These are phyloP conservation scores for Diversispora eburnea DNA, from an alignment of 192 early-diverging fungal species.

Conservation along the genomic window DNA sequence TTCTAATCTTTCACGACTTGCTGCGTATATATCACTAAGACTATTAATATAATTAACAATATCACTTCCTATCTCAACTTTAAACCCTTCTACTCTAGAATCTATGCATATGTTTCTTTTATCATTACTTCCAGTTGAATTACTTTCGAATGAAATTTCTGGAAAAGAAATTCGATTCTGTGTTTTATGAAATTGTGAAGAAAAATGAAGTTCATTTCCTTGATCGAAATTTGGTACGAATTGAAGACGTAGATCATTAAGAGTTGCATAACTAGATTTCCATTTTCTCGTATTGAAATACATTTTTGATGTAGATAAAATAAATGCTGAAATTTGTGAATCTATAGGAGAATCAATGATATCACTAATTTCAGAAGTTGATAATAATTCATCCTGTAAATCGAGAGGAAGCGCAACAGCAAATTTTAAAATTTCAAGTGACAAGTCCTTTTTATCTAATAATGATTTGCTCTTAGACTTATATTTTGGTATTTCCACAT, in stretches of 20 bases:
- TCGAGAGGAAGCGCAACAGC: constrained; percentile 62
- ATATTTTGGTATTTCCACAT: constrained; percentile 50
- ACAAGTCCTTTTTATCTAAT: constrained; percentile 50
- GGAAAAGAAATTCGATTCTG: constrained; percentile 55
- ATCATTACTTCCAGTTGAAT: constrained; percentile 35
- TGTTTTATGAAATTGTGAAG: constrained; percentile 46
- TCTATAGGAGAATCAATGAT: constrained; percentile 33
- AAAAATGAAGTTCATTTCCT: constrained; percentile 55
- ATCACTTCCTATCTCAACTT: constrained; percentile 64
- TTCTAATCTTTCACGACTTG: constrained; percentile 54
- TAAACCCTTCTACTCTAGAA: constrained; percentile 66
- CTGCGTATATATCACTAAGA: constrained; percentile 59
- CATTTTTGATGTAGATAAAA: constrained; percentile 59
- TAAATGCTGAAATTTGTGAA: constrained; percentile 50
- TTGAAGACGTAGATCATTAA: constrained; percentile 61
- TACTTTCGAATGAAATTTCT: constrained; percentile 50
- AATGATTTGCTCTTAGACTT: constrained; percentile 51
- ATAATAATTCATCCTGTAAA: constrained; percentile 37
- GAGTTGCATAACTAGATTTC: constrained; percentile 47
- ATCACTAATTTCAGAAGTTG: background rate
- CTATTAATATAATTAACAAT: constrained; percentile 64
- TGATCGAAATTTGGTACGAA: constrained; percentile 66
- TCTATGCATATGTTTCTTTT: constrained; percentile 48
- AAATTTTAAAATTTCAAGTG: constrained; percentile 52
- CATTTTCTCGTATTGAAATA: constrained; percentile 58